phyloP scores from a whole-genome alignment of 2,329 filamentous ascomycete genomes.

The Lecanicillium sp. region DNA sequence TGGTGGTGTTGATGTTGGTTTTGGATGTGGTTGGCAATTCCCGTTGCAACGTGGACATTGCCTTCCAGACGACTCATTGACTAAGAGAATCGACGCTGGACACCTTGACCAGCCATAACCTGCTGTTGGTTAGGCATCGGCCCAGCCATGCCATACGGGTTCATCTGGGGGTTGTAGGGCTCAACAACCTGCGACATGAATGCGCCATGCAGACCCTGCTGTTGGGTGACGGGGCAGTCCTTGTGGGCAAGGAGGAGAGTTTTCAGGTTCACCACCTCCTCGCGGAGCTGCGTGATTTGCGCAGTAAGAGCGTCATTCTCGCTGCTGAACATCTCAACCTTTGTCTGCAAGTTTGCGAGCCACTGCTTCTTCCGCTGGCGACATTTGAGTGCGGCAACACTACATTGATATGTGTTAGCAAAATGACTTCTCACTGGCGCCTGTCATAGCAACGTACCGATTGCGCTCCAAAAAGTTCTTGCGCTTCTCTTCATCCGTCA shows the following conservation, averaged over 20 bases:
- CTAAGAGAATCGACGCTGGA: slow-evolving; percentile 52
- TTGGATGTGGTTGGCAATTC: too few relatives aligned
- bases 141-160: slow-evolving; percentile 50
- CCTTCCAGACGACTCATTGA: not conserved
- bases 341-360: slow-evolving; percentile 88
- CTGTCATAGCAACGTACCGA: slow-evolving; percentile 53
- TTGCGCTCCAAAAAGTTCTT: slow-evolving; percentile 98
- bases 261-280: slow-evolving; percentile 93
- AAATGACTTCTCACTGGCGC: slow-evolving; percentile 1
- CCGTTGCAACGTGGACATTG: too few relatives aligned
- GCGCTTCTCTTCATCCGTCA: slow-evolving; percentile 97
- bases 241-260: slow-evolving; percentile 90
- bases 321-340: slow-evolving; percentile 85
- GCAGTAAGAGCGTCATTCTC: slow-evolving; percentile 85
- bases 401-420: slow-evolving; percentile 29
- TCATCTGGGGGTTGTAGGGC: slow-evolving; percentile 47
- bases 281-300: slow-evolving; percentile 76
- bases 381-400: slow-evolving; percentile 93
- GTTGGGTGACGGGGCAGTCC: slow-evolving; percentile 87
- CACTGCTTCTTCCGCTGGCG: slow-evolving; percentile 98
- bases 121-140: slow-evolving; percentile 44
- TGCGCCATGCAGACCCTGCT: slow-evolving; percentile 57
- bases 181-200: slow-evolving; percentile 51
- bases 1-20: too few relatives aligned
- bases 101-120: slow-evolving; percentile 47